Conservation (phyloP, 805 yeast species). For the Candida pseudoglaebosa region DNA sequence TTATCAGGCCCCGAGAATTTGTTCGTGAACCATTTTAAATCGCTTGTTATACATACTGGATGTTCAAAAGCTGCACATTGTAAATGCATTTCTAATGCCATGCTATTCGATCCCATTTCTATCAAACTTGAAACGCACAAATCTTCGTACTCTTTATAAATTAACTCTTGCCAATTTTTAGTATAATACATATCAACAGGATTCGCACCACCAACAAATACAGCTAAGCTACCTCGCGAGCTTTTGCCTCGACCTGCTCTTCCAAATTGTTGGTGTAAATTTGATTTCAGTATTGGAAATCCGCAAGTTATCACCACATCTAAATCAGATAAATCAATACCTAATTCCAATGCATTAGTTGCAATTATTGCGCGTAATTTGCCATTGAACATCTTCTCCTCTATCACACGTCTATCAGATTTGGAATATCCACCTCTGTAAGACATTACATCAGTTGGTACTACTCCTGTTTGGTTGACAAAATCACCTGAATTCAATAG, state of each 20-base stretch:
- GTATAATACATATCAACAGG: slow-evolving; percentile 87
- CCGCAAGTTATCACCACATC: slow-evolving; percentile 94
- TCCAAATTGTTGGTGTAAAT: slow-evolving; percentile 93
- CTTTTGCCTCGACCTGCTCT: slow-evolving; percentile 85
- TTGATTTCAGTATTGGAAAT: slow-evolving; percentile 82
- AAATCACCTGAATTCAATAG: slow-evolving; percentile 41
- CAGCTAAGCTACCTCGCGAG: slow-evolving; percentile 72
- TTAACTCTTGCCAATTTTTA: slow-evolving; percentile 58
- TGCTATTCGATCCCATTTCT: slow-evolving; percentile 27
- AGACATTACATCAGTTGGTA: slow-evolving; percentile 69
- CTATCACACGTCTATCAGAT: slow-evolving; percentile 80
- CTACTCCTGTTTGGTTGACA: slow-evolving; percentile 34
- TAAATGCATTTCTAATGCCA: slow-evolving; percentile 72
- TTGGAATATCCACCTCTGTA: slow-evolving; percentile 95
- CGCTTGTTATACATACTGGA: slow-evolving; percentile 56
- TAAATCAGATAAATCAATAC: slow-evolving; percentile 89
- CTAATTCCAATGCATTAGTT: slow-evolving; percentile 92
- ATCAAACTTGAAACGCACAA: slow-evolving; percentile 36
- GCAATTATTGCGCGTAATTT: slow-evolving; percentile 82
- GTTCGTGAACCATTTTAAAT: slow-evolving; percentile 49
- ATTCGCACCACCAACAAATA: slow-evolving; percentile 75
- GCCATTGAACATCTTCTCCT: slow-evolving; percentile 86
- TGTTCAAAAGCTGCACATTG: slow-evolving; percentile 93
- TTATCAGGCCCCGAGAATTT: slow-evolving; percentile 10
- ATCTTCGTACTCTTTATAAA: slow-evolving; percentile 41